phyloP scores from a whole-genome alignment of 202 grass and related monocot genomes.

The Bolboschoenoplectus hybrid region DNA sequence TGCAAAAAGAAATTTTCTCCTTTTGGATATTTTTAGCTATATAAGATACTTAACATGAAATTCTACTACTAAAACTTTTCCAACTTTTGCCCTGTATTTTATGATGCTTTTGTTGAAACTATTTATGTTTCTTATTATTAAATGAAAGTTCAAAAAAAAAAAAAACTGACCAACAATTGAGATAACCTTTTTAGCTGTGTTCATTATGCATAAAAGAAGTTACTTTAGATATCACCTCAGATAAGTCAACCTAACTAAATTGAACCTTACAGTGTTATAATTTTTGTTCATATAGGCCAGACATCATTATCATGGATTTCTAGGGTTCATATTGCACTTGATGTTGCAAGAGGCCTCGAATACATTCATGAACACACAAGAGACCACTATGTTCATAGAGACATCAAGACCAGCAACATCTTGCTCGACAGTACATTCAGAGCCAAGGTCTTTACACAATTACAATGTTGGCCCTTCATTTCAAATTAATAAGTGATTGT shows the following conservation, averaged over 20 bases:
- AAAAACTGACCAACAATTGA: neutral
- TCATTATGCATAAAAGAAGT: neutral
- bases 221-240: neutral
- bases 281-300: constrained; percentile 58
- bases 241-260: constrained; percentile 13
- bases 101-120: constrained; percentile 16
- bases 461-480: neutral
- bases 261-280: neutral
- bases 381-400: constrained; percentile 99
- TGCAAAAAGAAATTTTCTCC: neutral
- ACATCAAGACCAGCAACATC: constrained; percentile 99
- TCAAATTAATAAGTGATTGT: constrained; percentile 13
- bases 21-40: neutral
- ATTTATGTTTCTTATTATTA: neutral
- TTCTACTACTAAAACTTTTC: constrained; percentile 10
- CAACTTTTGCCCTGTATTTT: constrained; percentile 16
- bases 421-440: constrained; percentile 91
- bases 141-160: neutral
- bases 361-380: constrained; percentile 99
- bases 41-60: neutral
- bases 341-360: constrained; percentile 96
- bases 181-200: neutral
- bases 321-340: constrained; percentile 95
- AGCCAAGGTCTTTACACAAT: constrained; percentile 67
- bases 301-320: constrained; percentile 96